Evolutionary conservation across 2,329 filamentous ascomycete genomes (phyloP), one percentile per base, ranked within the genome.

Genomic region (Beauveria rudraprayagi): DNA sequence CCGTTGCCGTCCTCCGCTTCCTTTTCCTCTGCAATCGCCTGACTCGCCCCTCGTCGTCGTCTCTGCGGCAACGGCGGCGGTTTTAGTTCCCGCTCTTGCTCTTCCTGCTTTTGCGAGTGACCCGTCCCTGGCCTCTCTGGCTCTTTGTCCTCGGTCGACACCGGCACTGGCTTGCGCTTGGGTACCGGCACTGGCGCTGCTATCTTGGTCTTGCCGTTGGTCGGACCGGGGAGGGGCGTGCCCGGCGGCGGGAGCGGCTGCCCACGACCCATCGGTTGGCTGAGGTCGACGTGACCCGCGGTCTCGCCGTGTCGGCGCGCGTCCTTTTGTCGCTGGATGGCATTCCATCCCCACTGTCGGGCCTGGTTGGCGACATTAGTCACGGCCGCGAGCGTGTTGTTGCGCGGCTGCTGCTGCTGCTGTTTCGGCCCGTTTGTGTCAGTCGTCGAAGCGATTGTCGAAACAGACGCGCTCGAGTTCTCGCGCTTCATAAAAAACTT

Each of bases 181-280:
- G 86, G 83, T 1, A 86, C 78, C 30, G 78, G 78, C 62, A 79
- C 82, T 17, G 81, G 77, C 53, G 80, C 82, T 48, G 82, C 82
- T 50, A 82, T 81, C 68, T 83, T 84, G 7, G 83, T 80, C 61
- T 78, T 82, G 59, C 79, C 83, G 41, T 86, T 83, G 1, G 87
- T 88, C 47, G 79, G 83, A 2, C 72, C 69, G 5, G 92, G 91
- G 1, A 96, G 79, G 3, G 92, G 91, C 50, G 83, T 86, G 2
- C 91, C 92, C 2, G 89, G 90, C 9, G 91, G 91, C 52, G 91
- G 91, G 19, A 96, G 77, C 1, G 91, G 91, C 66, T 89, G 87
- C 0, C 91, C 91, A 44, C 91, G 83, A 1, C 92, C 92, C 77
- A 95, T 91, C 2, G 91, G 91, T 67, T 90, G 83, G 65, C 72